Evolutionary conservation across 1,139 yeast genomes (phyloP).

Genomic region (Debaryomycetaceae sp.): DNA sequence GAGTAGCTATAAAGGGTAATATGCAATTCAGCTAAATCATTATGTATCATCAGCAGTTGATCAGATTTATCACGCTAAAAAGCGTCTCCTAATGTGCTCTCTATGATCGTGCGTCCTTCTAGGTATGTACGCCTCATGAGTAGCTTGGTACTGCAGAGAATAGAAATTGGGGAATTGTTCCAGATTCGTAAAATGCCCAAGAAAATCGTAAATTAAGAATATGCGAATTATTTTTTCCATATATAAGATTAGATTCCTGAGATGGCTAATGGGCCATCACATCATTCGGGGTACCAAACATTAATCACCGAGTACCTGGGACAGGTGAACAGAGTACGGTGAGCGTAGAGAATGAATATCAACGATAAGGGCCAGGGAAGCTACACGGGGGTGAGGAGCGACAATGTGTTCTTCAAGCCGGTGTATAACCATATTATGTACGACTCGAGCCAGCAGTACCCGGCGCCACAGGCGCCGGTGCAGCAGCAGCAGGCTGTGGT

Average conservation of each 20-base stretch:
- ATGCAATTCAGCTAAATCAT: neutral
- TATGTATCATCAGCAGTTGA: neutral
- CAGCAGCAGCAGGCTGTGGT: neutral
- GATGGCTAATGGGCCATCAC: too few relatives aligned
- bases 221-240: neutral
- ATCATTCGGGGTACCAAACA: too few relatives aligned
- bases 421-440: neutral
- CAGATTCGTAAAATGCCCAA: neutral
- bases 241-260: neutral
- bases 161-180: neutral
- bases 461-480: neutral
- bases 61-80: neutral
- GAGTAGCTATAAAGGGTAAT: neutral
- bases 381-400: neutral
- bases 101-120: neutral
- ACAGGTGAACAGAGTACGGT: too few relatives aligned
- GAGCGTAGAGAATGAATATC: neutral
- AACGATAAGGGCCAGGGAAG: neutral
- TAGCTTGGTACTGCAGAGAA: neutral
- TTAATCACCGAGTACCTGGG: too few relatives aligned
- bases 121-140: neutral
- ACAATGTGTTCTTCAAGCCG: neutral
- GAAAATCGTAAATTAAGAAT: neutral
- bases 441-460: neutral
- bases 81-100: too few relatives aligned